A percentile compares a stretch with the other conserved stretches of the same genome.
Evolutionary conservation across 2,329 filamentous ascomycete genomes (phyloP).

Genomic region (Aspergillus puulaauensis): DNA sequence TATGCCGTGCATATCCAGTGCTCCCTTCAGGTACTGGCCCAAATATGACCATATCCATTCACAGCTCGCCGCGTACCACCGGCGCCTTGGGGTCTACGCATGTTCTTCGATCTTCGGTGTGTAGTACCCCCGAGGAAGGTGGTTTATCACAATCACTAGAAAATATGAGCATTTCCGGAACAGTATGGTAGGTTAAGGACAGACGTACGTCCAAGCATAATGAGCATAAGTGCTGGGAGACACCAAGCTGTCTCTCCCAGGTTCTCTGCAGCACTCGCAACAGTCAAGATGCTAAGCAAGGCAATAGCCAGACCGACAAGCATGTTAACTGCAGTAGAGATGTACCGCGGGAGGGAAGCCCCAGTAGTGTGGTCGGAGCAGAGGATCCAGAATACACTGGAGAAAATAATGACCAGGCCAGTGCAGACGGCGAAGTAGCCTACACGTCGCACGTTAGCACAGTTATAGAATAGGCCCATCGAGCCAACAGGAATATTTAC

Average conservation of each 20-base stretch:
- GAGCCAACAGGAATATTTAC: neutral
- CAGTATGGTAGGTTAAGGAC: neutral
- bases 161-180: neutral
- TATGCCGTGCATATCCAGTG: too few species aligned
- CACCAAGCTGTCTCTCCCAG: neutral
- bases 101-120: neutral
- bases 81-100: too few species aligned
- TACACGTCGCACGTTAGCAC: neutral
- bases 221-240: neutral
- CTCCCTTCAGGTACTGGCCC: too few species aligned
- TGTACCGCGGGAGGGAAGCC: neutral
- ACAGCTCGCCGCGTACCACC: too few species aligned
- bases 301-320: neutral
- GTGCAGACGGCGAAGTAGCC: neutral
- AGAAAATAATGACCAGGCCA: neutral
- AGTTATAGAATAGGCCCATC: neutral
- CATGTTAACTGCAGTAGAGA: neutral
- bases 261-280: neutral
- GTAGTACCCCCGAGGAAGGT: neutral
- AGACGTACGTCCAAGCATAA: neutral
- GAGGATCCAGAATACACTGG: neutral
- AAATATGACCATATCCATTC: too few species aligned
- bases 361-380: neutral
- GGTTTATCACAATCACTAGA: neutral
- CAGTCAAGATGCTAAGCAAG: neutral